These are phyloP conservation scores for Candida sp. DNA, from an alignment of 1,139 yeast genomes.

Conservation along the genomic window DNA sequence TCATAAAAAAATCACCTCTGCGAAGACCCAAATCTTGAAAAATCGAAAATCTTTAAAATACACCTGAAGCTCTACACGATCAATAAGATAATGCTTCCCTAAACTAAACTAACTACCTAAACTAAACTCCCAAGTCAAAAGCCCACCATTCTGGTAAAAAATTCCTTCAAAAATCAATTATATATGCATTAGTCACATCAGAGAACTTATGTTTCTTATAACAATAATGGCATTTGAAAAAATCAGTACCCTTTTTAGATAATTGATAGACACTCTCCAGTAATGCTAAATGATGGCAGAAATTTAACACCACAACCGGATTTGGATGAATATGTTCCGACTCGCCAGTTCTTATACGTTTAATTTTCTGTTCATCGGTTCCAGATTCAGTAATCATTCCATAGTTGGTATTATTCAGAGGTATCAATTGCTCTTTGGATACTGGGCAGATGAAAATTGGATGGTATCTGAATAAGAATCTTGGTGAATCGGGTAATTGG, in stretches of 20 bases:
- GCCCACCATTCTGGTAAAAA: too few species aligned
- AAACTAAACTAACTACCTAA: background rate
- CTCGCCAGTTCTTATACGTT: constrained; percentile 16
- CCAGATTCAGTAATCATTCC: constrained; percentile 4
- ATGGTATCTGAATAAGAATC: constrained; percentile 56
- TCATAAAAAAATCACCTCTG: background rate
- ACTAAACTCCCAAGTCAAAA: background rate
- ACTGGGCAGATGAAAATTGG: constrained; percentile 92
- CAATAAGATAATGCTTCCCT: background rate
- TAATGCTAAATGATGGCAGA: constrained; percentile 44
- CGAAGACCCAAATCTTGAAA: background rate
- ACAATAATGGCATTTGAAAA: constrained; percentile 48
- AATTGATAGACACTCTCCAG: constrained; percentile 47
- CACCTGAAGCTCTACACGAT: background rate
- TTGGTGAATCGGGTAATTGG: constrained; percentile 38
- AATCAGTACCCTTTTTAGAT: constrained; percentile 38
- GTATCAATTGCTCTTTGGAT: constrained; percentile 68
- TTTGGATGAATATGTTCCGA: constrained; percentile 15
- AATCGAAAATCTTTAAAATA: background rate
- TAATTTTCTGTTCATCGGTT: constrained; percentile 14
- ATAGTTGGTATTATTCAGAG: constrained; percentile 22
- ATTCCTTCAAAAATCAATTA: constrained; percentile 35
- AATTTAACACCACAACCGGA: constrained; percentile 43
- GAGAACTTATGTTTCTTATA: constrained; percentile 42
- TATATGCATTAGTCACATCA: constrained; percentile 42